phyloP scores from a whole-genome alignment of 176 grass and related monocot genomes.

The Tillandsia leiboldiana region DNA sequence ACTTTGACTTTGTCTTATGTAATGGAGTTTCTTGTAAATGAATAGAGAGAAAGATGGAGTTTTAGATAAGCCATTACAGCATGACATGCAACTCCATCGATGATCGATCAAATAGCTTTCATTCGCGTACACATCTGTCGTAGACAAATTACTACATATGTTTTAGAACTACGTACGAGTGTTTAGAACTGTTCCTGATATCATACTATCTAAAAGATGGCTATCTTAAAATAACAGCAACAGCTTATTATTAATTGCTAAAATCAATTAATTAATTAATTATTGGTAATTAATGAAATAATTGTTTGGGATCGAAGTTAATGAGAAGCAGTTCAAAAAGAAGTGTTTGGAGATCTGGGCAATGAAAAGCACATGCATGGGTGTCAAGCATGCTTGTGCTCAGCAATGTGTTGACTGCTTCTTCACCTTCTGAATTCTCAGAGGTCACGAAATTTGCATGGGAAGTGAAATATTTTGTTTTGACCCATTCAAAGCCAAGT shows the following conservation, averaged over 20 bases:
- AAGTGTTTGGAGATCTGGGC: not conserved
- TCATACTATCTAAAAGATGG: no score
- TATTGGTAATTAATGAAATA: not conserved
- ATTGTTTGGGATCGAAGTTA: not conserved
- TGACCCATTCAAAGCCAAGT: not conserved
- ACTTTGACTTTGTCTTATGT: not conserved
- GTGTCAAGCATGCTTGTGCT: not conserved
- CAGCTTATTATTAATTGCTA: no score
- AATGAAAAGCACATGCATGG: constrained; percentile 12
- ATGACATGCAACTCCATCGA: not conserved
- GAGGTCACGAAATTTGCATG: constrained; percentile 7
- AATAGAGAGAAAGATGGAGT: not conserved
- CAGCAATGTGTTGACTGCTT: not conserved
- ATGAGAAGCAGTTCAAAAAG: not conserved
- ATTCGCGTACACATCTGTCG: not conserved
- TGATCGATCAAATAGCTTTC: not conserved
- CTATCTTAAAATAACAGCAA: no score
- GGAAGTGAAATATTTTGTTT: not conserved
- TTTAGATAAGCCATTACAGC: not conserved
- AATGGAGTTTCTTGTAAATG: not conserved
- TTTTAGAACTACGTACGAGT: no score
- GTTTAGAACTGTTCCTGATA: no score
- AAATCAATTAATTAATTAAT: not conserved
- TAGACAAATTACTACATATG: no score
- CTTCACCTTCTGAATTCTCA: not conserved